Conservation (phyloP, 495 filamentous ascomycete species). For the Lineolata rhizophorae region DNA sequence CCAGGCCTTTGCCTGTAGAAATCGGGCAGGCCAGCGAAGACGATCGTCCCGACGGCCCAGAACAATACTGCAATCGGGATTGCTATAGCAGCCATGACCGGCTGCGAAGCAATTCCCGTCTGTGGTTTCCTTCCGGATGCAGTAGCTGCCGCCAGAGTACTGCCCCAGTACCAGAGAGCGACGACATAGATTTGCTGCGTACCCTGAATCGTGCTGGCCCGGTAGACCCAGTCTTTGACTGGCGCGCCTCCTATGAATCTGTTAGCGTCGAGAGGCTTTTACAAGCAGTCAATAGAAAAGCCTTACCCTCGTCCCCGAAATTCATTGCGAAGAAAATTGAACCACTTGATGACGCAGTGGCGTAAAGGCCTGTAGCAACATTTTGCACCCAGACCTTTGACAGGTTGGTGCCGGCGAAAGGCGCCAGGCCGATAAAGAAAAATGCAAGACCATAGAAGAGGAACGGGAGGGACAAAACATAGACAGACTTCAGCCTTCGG, state of each 20-base stretch:
- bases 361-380: conserved; percentile 36
- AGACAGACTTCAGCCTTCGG: conserved; percentile 31
- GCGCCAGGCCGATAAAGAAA: conserved; percentile 40
- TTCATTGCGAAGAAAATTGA: conserved; percentile 44
- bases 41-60: conserved; percentile 26
- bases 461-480: conserved; percentile 34
- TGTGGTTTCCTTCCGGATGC: not conserved
- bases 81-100: conserved; percentile 23
- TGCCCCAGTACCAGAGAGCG: conserved; percentile 46
- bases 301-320: conserved; percentile 36
- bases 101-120: conserved; percentile 13
- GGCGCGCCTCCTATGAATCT: conserved; percentile 25
- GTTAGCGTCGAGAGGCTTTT: not conserved
- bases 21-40: conserved; percentile 35
- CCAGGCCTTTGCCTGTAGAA: conserved; percentile 49
- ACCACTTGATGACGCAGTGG: conserved; percentile 34
- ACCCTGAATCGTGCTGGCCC: conserved; percentile 40
- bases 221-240: conserved; percentile 39
- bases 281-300: not conserved
- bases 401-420: conserved; percentile 21
- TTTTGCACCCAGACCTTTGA: conserved; percentile 30
- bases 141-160: not conserved
- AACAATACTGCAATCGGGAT: conserved; percentile 28
- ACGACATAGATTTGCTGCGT: conserved; percentile 41
- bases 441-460: conserved; percentile 39